A percentile compares a stretch with the other conserved stretches of the same genome.
These are phyloP conservation scores for Tranzscheliella williamsii DNA, from an alignment of 1,284 basidiomycete genomes.

Conservation along the genomic window DNA sequence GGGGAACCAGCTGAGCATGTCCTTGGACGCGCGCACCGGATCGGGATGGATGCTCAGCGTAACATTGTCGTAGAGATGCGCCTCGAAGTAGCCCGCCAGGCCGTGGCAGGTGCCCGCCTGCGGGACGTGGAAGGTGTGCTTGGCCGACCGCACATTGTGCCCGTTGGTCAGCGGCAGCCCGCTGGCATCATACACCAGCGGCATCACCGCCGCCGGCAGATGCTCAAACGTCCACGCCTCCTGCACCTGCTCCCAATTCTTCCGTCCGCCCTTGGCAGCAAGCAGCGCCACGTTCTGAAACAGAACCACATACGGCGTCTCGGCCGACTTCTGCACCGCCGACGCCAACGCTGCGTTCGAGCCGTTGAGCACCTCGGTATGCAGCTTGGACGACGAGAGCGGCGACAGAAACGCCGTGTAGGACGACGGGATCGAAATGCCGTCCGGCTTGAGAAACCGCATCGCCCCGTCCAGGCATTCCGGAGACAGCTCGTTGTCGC, in stretches of 20 bases:
- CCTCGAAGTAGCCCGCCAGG: constrained; percentile 97
- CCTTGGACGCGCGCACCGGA: constrained; percentile 73
- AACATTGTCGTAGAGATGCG: constrained; percentile 83
- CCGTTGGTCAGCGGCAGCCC: constrained; percentile 62
- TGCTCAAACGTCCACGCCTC: constrained; percentile 98
- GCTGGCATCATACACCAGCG: constrained; percentile 32
- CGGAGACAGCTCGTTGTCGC: constrained; percentile 96
- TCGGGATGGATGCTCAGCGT: constrained; percentile 93
- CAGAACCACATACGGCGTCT: constrained; percentile 98
- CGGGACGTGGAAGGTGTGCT: constrained; percentile 82
- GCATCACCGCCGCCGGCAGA: constrained; percentile 45
- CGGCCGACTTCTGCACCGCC: constrained; percentile 66
- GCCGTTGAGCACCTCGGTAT: constrained; percentile 26
- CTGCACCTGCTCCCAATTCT: constrained; percentile 75
- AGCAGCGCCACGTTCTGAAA: constrained; percentile 74
- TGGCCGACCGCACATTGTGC: constrained; percentile 62
- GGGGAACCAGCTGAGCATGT: constrained; percentile 99
- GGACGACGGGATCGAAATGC: constrained; percentile 92
- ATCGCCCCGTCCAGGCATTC: constrained; percentile 96
- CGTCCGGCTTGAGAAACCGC: constrained; percentile 70
- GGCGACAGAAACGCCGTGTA: constrained; percentile 95
- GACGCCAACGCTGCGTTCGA: constrained; percentile 16
- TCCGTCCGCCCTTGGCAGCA: constrained; percentile 65
- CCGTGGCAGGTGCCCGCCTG: constrained; percentile 93
- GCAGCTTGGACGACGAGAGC: constrained; percentile 86